These are phyloP conservation scores for Thielaviopsis musarum DNA, from an alignment of 2,329 filamentous ascomycete species.

Conservation along the genomic window DNA sequence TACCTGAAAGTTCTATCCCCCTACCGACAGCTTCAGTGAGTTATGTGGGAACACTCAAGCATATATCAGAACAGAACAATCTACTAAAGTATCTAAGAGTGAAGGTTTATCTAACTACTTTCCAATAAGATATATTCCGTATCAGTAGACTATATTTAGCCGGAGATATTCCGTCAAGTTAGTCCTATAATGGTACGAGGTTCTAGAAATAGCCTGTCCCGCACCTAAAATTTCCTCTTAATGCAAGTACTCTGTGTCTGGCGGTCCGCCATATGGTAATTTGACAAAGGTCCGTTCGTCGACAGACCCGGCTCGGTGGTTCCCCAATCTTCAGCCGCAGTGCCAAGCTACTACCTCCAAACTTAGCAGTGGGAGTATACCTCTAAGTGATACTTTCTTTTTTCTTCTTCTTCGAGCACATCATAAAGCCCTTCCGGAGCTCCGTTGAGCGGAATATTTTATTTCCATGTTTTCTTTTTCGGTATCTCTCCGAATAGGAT, in stretches of 20 bases:
- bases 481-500: neutral
- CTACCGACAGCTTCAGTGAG: too few relatives aligned
- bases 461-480: neutral
- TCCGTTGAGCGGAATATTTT: neutral
- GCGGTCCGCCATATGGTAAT: neutral
- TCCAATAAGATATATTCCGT: too few relatives aligned
- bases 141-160: too few relatives aligned
- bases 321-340: neutral
- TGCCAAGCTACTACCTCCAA: neutral
- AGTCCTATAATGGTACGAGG: neutral
- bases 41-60: too few relatives aligned
- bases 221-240: neutral
- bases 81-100: too few relatives aligned
- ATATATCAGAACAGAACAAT: too few relatives aligned
- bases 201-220: neutral
- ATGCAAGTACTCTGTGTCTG: too few relatives aligned
- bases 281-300: neutral
- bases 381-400: neutral
- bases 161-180: neutral
- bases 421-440: neutral
- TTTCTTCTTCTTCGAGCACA: neutral
- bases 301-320: conserved; percentile 1
- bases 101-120: too few relatives aligned
- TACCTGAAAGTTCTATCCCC: too few relatives aligned
- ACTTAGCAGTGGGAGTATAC: neutral